Conservation (phyloP, 306 rosid genomes). For the Pachyrhizus erosus region DNA sequence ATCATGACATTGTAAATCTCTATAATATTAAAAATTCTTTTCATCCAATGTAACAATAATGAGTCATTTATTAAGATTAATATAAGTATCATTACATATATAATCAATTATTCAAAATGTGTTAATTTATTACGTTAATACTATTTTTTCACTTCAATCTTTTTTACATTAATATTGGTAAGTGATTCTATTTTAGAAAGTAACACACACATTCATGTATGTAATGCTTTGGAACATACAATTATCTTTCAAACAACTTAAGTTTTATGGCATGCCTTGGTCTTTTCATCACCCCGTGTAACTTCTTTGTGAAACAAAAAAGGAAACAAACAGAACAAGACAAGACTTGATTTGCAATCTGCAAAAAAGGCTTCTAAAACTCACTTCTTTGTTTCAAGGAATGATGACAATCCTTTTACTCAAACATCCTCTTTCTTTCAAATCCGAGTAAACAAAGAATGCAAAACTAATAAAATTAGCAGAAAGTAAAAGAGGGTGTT, state of each 20-base stretch:
- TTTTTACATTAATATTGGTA: too few species aligned
- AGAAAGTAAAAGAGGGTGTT: background rate
- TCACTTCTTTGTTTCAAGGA: background rate
- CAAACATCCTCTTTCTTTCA: background rate
- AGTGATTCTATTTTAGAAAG: background rate
- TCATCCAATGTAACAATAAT: too few species aligned
- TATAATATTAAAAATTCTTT: too few species aligned
- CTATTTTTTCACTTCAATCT: too few species aligned
- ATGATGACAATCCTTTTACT: background rate
- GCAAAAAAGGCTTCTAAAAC: background rate
- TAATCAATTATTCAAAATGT: too few species aligned
- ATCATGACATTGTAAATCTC: too few species aligned
- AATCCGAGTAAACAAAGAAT: background rate
- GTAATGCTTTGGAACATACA: background rate
- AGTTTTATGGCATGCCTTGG: background rate
- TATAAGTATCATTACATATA: too few species aligned
- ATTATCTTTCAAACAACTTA: background rate
- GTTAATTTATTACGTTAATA: too few species aligned
- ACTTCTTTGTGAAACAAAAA: background rate
- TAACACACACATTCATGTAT: background rate
- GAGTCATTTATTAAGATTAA: too few species aligned
- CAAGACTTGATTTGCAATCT: background rate
- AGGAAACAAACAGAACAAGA: slow-evolving; percentile 4
- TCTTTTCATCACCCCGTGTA: background rate
- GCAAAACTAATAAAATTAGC: background rate